A percentile compares a stretch with the other conserved stretches of the same genome.
Evolutionary conservation across 306 rosid genomes (phyloP).

Genomic region (Vachellia pachyceras): DNA sequence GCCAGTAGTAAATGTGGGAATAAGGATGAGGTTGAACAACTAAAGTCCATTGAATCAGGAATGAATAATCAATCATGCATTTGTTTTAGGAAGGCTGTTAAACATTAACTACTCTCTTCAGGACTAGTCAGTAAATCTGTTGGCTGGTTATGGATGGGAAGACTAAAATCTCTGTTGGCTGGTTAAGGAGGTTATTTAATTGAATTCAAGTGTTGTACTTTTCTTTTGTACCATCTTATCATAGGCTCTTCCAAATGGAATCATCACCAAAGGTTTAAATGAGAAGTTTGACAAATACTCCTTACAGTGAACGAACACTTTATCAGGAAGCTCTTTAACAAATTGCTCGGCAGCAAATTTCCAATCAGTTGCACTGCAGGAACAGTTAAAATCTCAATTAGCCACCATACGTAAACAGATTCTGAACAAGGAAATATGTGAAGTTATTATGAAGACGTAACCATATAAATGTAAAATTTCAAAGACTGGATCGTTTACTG

Average conservation of each 20-base stretch:
- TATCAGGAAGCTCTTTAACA: slow-evolving; percentile 77
- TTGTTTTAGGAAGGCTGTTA: neutral
- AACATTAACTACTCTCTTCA: neutral
- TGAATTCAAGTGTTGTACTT: neutral
- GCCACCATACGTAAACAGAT: slow-evolving; percentile 18
- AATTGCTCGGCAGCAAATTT: slow-evolving; percentile 87
- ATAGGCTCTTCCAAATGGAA: slow-evolving; percentile 3
- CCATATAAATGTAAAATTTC: neutral
- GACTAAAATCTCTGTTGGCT: neutral
- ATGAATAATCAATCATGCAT: neutral
- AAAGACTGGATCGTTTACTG: neutral
- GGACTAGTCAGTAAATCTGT: neutral
- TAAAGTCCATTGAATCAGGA: slow-evolving; percentile 6
- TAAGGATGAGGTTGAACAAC: slow-evolving; percentile 1
- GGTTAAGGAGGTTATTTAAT: neutral
- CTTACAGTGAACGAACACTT: slow-evolving; percentile 93
- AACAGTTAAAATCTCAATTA: slow-evolving; percentile 37
- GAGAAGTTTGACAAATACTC: neutral
- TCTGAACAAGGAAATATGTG: neutral
- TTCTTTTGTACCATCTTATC: neutral
- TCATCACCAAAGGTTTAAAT: slow-evolving; percentile 27
- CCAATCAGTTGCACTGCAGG: slow-evolving; percentile 85
- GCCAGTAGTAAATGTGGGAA: neutral
- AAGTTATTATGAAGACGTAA: neutral
- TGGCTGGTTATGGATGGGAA: neutral